Evolutionary conservation across 1,284 basidiomycete species (phyloP), one percentile per base, ranked within the genome.

Genomic region (Ganoderma boninense): DNA sequence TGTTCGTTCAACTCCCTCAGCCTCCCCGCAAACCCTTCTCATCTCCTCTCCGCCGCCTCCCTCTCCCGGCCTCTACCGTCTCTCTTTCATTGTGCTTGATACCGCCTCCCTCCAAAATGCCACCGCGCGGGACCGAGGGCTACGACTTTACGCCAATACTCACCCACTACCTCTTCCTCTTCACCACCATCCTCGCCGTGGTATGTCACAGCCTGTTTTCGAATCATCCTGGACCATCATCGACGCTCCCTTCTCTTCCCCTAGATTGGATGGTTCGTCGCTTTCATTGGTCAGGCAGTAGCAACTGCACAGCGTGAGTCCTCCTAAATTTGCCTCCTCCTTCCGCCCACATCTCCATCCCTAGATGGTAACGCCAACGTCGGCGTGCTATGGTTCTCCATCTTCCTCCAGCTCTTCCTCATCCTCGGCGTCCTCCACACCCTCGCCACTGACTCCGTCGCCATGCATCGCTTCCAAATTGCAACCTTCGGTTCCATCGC

Each of bases 231-330:
- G n/a, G 60, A 66, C 59, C 62, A 44, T 64, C 56, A 63, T 49
- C 70, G n/a, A 68, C 66, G 63, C 66, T 56, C 67, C 38, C 71
- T 61, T 68, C 59, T 43, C 10, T 38, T 32, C 4, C 29, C 26
- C 8, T 79, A 95, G 94, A 84, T 91, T 71, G 95, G 92, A 71
- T 99, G 97, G 97, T 90, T 97, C 78, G 90, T 95, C 62, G 96
- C 97, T 1, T 98, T 98, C 84, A 92, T 98, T 77, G 89, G 90
- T 18, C 95, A 95, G 79, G 85, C 87, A 49, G 87, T 94, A 67
- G 86, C 90, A 35, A 92, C 90, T 46, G 87, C 92, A 42, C 82
- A 87, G 74, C 79, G 93, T 94, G 79, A 79, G 88, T 84, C 16
- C 54, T 57, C 54, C 54, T 57, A 57, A 57, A 32, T 20, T 26